A percentile compares a stretch with the other conserved stretches of the same genome.
These are phyloP conservation scores for Coemansia sp. DNA, from an alignment of 192 early-diverging fungal species.

Conservation along the genomic window DNA sequence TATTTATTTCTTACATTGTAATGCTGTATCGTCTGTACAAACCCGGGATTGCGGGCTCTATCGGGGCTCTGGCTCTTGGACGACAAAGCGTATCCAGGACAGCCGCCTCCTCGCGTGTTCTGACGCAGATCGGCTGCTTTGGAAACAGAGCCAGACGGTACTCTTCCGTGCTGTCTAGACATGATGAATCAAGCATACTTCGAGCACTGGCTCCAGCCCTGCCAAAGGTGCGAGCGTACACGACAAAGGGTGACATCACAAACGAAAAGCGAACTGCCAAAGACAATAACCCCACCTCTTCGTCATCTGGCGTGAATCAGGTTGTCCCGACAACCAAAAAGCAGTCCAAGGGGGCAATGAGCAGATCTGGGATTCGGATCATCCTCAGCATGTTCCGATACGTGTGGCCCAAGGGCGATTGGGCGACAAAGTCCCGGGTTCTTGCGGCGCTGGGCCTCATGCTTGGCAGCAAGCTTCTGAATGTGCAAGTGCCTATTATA, in stretches of 20 bases:
- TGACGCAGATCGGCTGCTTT: neutral
- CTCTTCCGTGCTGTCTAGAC: neutral
- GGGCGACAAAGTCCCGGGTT: slow-evolving; percentile 81
- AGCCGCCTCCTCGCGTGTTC: neutral
- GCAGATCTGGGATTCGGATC: slow-evolving; percentile 56
- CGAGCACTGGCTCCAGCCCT: neutral
- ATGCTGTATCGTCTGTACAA: neutral
- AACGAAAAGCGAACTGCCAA: neutral
- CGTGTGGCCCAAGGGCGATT: slow-evolving; percentile 91
- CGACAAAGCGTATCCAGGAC: neutral
- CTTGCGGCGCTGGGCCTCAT: slow-evolving; percentile 80
- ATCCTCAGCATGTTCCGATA: slow-evolving; percentile 72
- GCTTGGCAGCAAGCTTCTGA: slow-evolving; percentile 78
- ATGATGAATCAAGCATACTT: neutral
- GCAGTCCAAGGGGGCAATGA: slow-evolving; percentile 39
- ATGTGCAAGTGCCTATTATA: slow-evolving; percentile 92
- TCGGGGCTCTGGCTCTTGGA: neutral
- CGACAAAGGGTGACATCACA: neutral
- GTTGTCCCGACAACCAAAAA: slow-evolving; percentile 3
- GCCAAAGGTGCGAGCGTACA: neutral
- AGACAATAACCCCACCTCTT: neutral
- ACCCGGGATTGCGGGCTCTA: neutral
- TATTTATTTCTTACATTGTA: neutral
- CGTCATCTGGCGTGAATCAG: neutral
- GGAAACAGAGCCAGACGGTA: neutral